A percentile compares a stretch with the other conserved stretches of the same genome.
Conservation (phyloP, 345 rosid genomes). For the Melaleuca quinquenervia region DNA sequence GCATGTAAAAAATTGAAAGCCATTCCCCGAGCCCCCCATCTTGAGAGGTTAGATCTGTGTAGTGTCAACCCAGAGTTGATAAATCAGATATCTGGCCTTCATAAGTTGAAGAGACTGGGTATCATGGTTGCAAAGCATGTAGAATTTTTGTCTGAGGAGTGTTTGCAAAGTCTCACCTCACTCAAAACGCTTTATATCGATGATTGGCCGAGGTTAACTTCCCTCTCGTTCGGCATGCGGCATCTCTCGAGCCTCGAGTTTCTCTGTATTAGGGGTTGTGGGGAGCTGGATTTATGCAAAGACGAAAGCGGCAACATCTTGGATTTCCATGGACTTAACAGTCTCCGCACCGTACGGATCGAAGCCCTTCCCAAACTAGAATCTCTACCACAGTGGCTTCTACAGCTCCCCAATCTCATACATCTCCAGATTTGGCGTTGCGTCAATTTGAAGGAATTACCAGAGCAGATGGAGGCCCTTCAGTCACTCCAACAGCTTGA, state of each 20-base stretch:
- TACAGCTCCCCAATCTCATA: background rate
- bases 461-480: no score
- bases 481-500: no score
- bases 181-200: rapidly evolving
- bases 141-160: background rate
- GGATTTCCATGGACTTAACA: background rate
- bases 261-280: background rate
- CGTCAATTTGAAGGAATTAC: no score
- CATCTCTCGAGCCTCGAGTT: background rate
- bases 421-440: no score
- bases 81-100: background rate
- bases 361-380: background rate
- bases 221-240: background rate
- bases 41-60: no score
- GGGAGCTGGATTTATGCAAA: background rate
- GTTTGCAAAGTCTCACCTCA: background rate
- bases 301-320: background rate
- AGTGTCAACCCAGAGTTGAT: no score
- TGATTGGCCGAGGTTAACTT: background rate
- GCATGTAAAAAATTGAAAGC: background rate
- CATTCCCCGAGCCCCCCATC: background rate
- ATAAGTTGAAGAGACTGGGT: background rate
- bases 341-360: no score
- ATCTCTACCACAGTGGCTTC: background rate
- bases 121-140: rapidly evolving